Conservation (phyloP, 163 green algal species). For the Chloromonas sp. region DNA sequence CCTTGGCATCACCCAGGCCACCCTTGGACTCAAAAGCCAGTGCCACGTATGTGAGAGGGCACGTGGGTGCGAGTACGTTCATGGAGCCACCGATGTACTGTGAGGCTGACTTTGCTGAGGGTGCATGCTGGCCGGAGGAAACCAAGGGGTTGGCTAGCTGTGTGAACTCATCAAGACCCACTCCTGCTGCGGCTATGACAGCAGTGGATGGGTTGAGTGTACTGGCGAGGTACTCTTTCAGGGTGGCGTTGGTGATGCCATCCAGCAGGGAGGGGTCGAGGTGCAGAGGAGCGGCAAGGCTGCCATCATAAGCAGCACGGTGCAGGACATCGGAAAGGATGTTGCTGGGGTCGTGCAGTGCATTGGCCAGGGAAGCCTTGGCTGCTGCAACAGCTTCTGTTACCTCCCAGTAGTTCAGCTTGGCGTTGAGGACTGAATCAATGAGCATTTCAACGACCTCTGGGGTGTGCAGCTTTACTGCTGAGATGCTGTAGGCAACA, state of each 20-base stretch:
- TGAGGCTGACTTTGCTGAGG: background rate
- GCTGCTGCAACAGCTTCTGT: conserved; percentile 38
- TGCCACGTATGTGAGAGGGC: conserved; percentile 48
- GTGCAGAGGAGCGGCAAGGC: conserved; percentile 59
- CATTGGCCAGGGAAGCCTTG: conserved; percentile 25
- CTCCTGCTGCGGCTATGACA: conserved; percentile 73
- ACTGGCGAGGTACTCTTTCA: conserved; percentile 63
- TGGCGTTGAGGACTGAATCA: conserved; percentile 85
- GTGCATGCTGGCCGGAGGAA: background rate
- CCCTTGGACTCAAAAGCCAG: conserved; percentile 77
- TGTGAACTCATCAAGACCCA: conserved; percentile 34
- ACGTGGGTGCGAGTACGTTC: conserved; percentile 37
- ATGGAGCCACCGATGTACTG: conserved; percentile 78
- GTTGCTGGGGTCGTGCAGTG: conserved; percentile 8
- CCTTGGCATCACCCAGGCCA: conserved; percentile 43
- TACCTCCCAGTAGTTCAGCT: conserved; percentile 74
- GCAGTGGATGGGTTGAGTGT: conserved; percentile 67
- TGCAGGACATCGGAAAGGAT: conserved; percentile 42
- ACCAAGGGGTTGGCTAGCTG: conserved; percentile 23
- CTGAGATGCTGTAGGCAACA: conserved; percentile 80
- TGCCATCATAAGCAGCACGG: conserved; percentile 65
- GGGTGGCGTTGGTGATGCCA: conserved; percentile 48
- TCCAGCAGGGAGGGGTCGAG: conserved; percentile 42
- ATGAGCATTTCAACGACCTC: conserved; percentile 86
- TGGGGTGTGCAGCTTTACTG: conserved; percentile 57